Conservation (phyloP, 768 basidiomycete species). For the Serendipita sp. region DNA sequence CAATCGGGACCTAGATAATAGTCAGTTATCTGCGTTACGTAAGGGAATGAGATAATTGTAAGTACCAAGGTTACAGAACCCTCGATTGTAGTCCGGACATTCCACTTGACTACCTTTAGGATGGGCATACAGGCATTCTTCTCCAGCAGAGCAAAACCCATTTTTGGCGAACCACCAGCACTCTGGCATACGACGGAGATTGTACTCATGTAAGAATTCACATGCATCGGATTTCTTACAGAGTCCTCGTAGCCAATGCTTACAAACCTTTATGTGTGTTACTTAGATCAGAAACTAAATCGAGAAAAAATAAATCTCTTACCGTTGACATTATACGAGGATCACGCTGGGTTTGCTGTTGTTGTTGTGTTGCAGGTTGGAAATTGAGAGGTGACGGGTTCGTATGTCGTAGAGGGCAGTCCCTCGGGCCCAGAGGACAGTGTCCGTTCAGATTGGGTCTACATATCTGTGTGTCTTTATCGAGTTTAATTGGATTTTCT, state of each 20-base stretch:
- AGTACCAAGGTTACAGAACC: conserved; percentile 84
- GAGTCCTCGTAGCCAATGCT: conserved; percentile 94
- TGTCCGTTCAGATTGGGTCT: conserved; percentile 65
- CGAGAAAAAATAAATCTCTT: not conserved
- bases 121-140: conserved; percentile 93
- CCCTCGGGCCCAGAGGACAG: conserved; percentile 79
- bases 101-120: conserved; percentile 82
- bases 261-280: conserved; percentile 90
- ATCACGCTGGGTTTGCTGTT: conserved; percentile 54
- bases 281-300: conserved; percentile 35
- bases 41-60: not conserved
- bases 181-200: conserved; percentile 92
- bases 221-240: conserved; percentile 98
- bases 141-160: conserved; percentile 92
- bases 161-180: conserved; percentile 99
- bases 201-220: conserved; percentile 98
- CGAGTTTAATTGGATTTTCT: conserved; percentile 72
- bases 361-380: conserved; percentile 49
- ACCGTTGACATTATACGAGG: conserved; percentile 18
- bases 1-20: conserved; percentile 54
- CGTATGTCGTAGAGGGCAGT: conserved; percentile 88
- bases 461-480: conserved; percentile 96
- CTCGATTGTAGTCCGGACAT: conserved; percentile 89
- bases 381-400: conserved; percentile 78
- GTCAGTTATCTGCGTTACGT: conserved; percentile 5